phyloP scores from a whole-genome alignment of 768 basidiomycete species.

The Coprinopsis sp. region DNA sequence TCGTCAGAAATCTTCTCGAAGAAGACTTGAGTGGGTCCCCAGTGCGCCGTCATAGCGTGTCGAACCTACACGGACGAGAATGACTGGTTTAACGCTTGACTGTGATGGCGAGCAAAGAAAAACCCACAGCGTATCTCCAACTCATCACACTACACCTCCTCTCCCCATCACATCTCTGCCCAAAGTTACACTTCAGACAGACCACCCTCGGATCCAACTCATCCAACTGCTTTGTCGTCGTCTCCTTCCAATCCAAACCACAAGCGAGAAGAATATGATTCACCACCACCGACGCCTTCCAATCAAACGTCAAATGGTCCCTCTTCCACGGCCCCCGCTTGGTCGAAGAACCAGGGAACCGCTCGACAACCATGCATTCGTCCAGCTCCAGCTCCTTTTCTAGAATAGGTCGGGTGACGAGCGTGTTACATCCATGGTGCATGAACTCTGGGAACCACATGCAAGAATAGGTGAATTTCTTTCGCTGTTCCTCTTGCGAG shows the following conservation, averaged over 20 bases:
- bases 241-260: constrained; percentile 19
- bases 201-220: constrained; percentile 25
- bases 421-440: constrained; percentile 27
- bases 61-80: neutral
- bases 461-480: constrained; percentile 12
- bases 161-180: constrained; percentile 28
- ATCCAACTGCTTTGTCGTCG: constrained; percentile 26
- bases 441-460: constrained; percentile 34
- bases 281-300: constrained; percentile 26
- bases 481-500: neutral
- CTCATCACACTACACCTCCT: constrained; percentile 22
- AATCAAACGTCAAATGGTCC: constrained; percentile 23
- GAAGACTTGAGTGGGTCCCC: neutral
- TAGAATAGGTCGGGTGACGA: constrained; percentile 19
- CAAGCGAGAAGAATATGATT: constrained; percentile 27
- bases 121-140: constrained; percentile 31
- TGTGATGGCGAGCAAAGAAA: neutral
- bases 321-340: constrained; percentile 20
- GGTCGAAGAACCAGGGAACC: neutral
- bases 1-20: neutral
- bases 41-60: neutral
- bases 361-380: constrained; percentile 12
- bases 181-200: constrained; percentile 33
- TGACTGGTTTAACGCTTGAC: neutral
- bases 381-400: neutral